Evolutionary conservation across 257 asterid species (phyloP), one percentile per base, ranked within the genome.

Genomic region (Penstemon eatonii): DNA sequence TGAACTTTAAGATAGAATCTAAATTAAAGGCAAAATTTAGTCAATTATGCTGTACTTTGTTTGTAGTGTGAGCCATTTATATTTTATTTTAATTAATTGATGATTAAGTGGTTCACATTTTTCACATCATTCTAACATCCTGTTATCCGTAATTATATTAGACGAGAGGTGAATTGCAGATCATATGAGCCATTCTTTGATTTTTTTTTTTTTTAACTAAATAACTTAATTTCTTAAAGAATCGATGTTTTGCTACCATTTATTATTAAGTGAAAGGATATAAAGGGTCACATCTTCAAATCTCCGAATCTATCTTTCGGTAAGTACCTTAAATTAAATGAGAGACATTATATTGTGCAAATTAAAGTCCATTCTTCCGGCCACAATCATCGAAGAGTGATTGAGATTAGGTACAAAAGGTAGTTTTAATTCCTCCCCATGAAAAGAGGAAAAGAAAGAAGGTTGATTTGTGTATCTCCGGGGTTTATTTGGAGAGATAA

Each of bases 371-470:
- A 69, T 37, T 73, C 25, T 68, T 68, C 41, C 74, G 79, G 76
- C 81, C 41, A 7, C 49, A 70, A 67, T 74, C 56, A 68, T 77
- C 62, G 53, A 71, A 72, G 74, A 40, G 66, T 68, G 65, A 74
- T 70, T 70, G 60, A 73, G 75, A 62, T 73, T 80, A 74, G 76
- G 80, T 76, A 67, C 64, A 74, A 25, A 72, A 75, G 67, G 51
- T 36, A 18, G 64, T 37, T 56, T 7, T 74, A 43, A 65, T 47
- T n/a, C 42, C 33, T 18, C 12, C 7, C 25, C 3, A 25, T 13
- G 6, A 10, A 47, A 36, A 52, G 43, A 56, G 8, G 4, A 13
- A 53, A 39, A 25, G 18, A 12, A 7, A 33, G 60, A 56, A 55
- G 40, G 56, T 67, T 67, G 75, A 63, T 67, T 56, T 25, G 49